Conservation (phyloP, 306 rosid genomes). For the Acacia crassicarpa region DNA sequence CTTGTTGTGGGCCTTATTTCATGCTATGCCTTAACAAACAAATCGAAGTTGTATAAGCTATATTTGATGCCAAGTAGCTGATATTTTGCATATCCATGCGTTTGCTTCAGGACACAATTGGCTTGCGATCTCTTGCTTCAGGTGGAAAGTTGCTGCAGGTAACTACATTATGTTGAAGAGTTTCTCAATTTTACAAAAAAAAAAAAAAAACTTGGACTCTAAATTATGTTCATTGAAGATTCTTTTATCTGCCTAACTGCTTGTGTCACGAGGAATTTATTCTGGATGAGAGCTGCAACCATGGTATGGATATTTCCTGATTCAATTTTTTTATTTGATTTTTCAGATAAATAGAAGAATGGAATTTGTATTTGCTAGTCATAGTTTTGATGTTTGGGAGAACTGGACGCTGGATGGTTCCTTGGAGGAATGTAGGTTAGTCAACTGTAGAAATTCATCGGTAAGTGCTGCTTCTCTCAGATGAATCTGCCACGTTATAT, state of each 20-base stretch:
- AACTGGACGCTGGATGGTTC: constrained; percentile 93
- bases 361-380: constrained; percentile 98
- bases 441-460: constrained; percentile 85
- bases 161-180: constrained; percentile 21
- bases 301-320: neutral
- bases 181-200: constrained; percentile 9
- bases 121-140: constrained; percentile 93
- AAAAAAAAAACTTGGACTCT: neutral
- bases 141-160: constrained; percentile 99
- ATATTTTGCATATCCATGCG: constrained; percentile 28
- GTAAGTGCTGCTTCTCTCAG: constrained; percentile 45
- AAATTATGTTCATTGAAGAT: constrained; percentile 3
- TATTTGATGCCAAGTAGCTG: constrained; percentile 35
- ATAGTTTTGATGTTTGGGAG: constrained; percentile 99
- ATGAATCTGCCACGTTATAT: constrained; percentile 20
- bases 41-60: constrained; percentile 22
- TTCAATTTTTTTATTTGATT: constrained; percentile 24
- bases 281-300: constrained; percentile 22
- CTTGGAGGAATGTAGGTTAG: constrained; percentile 84
- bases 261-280: constrained; percentile 1
- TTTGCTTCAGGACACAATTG: constrained; percentile 80
- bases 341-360: constrained; percentile 91
- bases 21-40: neutral
- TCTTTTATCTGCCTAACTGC: neutral
- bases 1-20: neutral